A percentile compares a stretch with the other conserved stretches of the same genome.
phyloP scores from a whole-genome alignment of 345 rosid species.

The Brassica rapa region DNA sequence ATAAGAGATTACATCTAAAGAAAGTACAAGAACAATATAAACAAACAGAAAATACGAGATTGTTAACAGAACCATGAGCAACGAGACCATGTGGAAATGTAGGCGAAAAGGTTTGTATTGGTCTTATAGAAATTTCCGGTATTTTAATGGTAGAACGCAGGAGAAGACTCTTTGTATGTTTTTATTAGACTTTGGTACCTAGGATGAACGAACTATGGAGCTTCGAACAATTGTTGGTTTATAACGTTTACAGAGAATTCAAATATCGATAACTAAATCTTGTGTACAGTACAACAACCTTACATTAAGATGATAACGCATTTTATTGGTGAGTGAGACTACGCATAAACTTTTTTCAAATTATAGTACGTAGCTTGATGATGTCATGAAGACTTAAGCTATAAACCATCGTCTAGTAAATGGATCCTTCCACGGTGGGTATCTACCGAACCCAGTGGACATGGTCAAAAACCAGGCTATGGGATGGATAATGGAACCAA shows the following conservation, averaged over 20 bases:
- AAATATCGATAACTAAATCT: no score
- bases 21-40: conserved; percentile 24
- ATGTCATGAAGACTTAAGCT: neutral
- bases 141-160: conserved; percentile 34
- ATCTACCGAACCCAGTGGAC: neutral
- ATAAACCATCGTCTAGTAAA: conserved; percentile 5
- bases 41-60: neutral
- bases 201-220: conserved; percentile 20
- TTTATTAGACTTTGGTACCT: conserved; percentile 26
- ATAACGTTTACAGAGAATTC: neutral
- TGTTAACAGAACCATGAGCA: conserved; percentile 26
- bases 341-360: neutral
- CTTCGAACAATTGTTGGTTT: conserved; percentile 8
- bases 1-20: conserved; percentile 5
- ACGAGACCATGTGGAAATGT: conserved; percentile 38
- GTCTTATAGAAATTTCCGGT: neutral
- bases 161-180: conserved; percentile 28
- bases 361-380: neutral
- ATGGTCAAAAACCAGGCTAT: neutral
- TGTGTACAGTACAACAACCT: neutral
- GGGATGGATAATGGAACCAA: neutral
- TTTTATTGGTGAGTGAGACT: conserved; percentile 19
- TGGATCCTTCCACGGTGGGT: conserved; percentile 9
- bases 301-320: conserved; percentile 3
- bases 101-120: neutral